Evolutionary conservation across 257 asterid species (phyloP), one percentile per base, ranked within the genome.

Genomic region (Ophiorrhiza pumila): DNA sequence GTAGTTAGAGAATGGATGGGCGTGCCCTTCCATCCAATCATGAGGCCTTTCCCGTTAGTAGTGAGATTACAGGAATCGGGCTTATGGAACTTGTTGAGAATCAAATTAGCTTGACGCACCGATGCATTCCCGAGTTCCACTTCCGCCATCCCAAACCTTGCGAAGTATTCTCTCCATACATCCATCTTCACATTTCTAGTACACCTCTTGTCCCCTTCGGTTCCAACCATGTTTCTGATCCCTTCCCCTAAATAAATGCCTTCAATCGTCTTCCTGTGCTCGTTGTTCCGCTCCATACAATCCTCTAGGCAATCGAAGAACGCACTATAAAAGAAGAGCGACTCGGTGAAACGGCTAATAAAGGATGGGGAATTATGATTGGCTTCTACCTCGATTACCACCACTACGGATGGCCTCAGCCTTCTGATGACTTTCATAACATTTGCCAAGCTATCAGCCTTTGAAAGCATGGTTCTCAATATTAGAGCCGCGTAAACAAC

Each of bases 91-190:
- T 70, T 57, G 5, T 83, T 72, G 18, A 83, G 55, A 34, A 83
- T 45, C 79, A 79, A 56, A 29, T 77, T 56, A n/a, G 90, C 88
- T 57, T 86, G 90, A 45, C 74, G 70, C 55, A 64, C 22, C 29
- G 85, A 76, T 9, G 80, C 74, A 5, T 79, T 41, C 37, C 87
- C 80, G 23, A 83, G 81, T 66, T 83, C 76, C 23, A 70, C 25
- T 64, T 85, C 90, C 23, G 20, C 73, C 86, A 83, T 74, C 10
- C 85, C 84, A 57, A 42, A 85, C 78, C 86, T 72, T n/a, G 63
- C 75, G 20, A 89, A 78, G 57, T 71, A 89, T 67, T 83, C 86
- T 77, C 93, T 86, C 96, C 96, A 89, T 0, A 89, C 96, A n/a
- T 84, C 77, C n/a, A 83, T 25, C 64, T 74, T 89, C 65, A 86